phyloP scores from a whole-genome alignment of 306 rosid genomes.

The Cucumis sativus region DNA sequence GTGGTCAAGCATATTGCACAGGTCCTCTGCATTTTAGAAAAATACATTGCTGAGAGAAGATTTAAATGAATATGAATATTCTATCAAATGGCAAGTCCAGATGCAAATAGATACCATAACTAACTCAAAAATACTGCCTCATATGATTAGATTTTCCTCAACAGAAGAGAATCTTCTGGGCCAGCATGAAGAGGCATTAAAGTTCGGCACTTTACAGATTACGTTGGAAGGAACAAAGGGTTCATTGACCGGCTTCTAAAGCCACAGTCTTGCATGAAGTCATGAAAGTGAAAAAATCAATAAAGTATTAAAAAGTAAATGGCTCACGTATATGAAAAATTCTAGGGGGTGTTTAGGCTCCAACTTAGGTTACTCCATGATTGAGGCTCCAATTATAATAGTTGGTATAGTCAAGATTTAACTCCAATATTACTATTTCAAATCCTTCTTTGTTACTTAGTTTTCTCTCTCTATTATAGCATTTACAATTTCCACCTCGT shows the following conservation, averaged over 20 bases:
- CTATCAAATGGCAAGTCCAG: background rate
- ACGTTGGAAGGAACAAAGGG: background rate
- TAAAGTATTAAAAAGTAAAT: background rate
- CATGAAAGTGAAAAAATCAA: background rate
- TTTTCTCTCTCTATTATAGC: too few species aligned
- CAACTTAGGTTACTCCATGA: too few species aligned
- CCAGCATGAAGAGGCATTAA: background rate
- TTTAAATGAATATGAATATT: background rate
- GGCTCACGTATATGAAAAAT: background rate
- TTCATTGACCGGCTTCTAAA: background rate
- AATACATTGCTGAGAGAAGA: conserved; percentile 19
- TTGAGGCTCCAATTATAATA: too few species aligned
- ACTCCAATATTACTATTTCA: too few species aligned
- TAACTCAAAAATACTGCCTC: background rate
- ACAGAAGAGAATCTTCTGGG: background rate
- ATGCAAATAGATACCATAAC: background rate
- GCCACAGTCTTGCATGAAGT: background rate
- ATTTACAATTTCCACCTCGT: too few species aligned
- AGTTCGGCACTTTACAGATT: background rate
- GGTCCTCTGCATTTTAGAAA: conserved; percentile 34
- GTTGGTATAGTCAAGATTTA: too few species aligned
- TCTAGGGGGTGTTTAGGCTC: too few species aligned
- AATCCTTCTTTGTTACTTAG: too few species aligned
- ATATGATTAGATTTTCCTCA: background rate
- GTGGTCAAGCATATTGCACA: conserved; percentile 81